Conservation (phyloP, 2,329 filamentous ascomycete genomes). For the Ophiostoma himal-ulmi region DNA sequence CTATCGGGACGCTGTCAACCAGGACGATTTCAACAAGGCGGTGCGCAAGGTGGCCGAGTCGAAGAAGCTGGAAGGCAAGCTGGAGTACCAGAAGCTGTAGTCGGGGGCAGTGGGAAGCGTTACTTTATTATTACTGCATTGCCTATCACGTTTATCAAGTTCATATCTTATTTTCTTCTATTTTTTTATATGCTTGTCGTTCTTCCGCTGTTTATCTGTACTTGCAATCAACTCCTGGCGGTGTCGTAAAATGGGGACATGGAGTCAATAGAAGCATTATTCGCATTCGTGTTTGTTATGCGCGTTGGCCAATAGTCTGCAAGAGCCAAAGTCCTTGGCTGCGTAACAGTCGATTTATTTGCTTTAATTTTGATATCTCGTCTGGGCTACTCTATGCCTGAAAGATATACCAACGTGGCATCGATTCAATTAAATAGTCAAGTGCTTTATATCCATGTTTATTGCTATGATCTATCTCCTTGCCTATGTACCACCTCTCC, state of each 20-base stretch:
- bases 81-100: conserved; percentile 94
- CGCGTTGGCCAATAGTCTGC: neutral
- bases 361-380: neutral
- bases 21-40: conserved; percentile 99
- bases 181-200: neutral
- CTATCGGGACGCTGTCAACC: conserved; percentile 90
- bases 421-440: neutral
- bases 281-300: too few species aligned
- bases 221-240: neutral
- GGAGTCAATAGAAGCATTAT: too few species aligned
- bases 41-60: conserved; percentile 94
- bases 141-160: conserved; percentile 6
- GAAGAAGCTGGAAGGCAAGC: conserved; percentile 97
- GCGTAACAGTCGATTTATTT: neutral
- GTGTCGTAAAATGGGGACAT: too few species aligned
- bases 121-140: neutral
- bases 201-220: neutral
- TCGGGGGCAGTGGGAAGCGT: neutral
- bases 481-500: neutral
- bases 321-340: neutral
- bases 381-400: neutral
- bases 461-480: neutral
- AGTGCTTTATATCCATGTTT: neutral
- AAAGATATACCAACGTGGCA: neutral
- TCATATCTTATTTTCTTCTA: neutral